phyloP scores from a whole-genome alignment of 345 rosid genomes.

The Eutrema yunnanense region DNA sequence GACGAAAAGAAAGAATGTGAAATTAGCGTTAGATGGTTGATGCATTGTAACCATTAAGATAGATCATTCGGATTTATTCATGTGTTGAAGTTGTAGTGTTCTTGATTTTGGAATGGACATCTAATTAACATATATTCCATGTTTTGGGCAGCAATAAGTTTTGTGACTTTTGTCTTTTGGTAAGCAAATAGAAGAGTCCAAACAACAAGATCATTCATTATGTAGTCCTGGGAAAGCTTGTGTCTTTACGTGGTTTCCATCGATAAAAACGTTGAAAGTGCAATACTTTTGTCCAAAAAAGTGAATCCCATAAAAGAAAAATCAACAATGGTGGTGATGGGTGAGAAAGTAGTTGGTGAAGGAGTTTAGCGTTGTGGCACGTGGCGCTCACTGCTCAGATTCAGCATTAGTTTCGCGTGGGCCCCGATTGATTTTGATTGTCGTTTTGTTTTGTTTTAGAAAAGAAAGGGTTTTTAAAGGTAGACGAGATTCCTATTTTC shows the following conservation, averaged over 20 bases:
- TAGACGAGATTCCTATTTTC: background rate
- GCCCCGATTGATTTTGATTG: background rate
- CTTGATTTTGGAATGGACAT: background rate
- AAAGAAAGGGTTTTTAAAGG: background rate
- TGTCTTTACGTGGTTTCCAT: background rate
- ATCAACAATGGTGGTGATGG: background rate
- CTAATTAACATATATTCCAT: background rate
- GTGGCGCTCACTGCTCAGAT: constrained; percentile 4
- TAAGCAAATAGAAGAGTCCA: background rate
- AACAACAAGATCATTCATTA: background rate
- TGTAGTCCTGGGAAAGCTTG: background rate
- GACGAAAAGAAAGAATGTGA: background rate
- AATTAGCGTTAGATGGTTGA: constrained; percentile 4
- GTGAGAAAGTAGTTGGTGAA: constrained; percentile 14
- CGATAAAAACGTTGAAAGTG: background rate
- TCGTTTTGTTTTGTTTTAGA: background rate
- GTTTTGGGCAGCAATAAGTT: background rate
- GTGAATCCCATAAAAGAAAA: background rate
- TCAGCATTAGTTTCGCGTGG: background rate
- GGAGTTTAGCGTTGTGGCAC: constrained; percentile 15
- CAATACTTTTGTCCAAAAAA: background rate
- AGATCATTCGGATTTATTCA: constrained; percentile 16
- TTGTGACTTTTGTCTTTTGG: background rate
- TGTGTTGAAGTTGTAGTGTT: constrained; percentile 10
- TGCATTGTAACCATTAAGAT: constrained; percentile 20